These are phyloP conservation scores for Lasiodiplodia gonubiensis DNA, from an alignment of 2,329 filamentous ascomycete species.

Conservation along the genomic window DNA sequence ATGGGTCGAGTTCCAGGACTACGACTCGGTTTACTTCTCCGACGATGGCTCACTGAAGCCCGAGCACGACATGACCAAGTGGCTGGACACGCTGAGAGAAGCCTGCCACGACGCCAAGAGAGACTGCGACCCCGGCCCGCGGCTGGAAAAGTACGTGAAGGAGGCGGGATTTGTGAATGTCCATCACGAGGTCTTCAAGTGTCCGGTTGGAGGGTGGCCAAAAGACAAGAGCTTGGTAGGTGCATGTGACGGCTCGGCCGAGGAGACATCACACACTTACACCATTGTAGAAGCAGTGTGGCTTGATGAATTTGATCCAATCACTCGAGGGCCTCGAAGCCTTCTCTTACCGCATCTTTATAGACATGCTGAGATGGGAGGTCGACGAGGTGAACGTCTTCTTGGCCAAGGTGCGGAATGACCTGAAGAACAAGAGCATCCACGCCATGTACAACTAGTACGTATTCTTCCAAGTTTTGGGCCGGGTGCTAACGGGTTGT, in stretches of 20 bases:
- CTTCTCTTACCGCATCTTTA: constrained; percentile 50
- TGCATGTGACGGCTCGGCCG: not conserved
- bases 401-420: constrained; percentile 35
- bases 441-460: not conserved
- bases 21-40: constrained; percentile 50
- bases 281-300: not conserved
- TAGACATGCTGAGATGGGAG: constrained; percentile 48
- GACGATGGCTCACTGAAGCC: constrained; percentile 42
- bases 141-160: constrained; percentile 49
- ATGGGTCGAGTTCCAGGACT: constrained; percentile 57
- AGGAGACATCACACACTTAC: not conserved
- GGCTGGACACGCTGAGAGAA: constrained; percentile 23
- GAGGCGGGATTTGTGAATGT: constrained; percentile 53
- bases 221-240: constrained; percentile 32
- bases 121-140: constrained; percentile 30
- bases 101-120: constrained; percentile 14
- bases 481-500: too few relatives aligned
- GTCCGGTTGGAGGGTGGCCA: constrained; percentile 39
- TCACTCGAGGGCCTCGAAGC: constrained; percentile 50
- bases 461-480: not conserved
- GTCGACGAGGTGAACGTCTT: constrained; percentile 53
- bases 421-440: not conserved
- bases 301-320: constrained; percentile 46
- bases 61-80: constrained; percentile 32
- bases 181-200: constrained; percentile 39